A percentile compares a stretch with the other conserved stretches of the same genome.
Conservation (phyloP, 2,329 filamentous ascomycete species). For the Chrysoporthe puriensis region DNA sequence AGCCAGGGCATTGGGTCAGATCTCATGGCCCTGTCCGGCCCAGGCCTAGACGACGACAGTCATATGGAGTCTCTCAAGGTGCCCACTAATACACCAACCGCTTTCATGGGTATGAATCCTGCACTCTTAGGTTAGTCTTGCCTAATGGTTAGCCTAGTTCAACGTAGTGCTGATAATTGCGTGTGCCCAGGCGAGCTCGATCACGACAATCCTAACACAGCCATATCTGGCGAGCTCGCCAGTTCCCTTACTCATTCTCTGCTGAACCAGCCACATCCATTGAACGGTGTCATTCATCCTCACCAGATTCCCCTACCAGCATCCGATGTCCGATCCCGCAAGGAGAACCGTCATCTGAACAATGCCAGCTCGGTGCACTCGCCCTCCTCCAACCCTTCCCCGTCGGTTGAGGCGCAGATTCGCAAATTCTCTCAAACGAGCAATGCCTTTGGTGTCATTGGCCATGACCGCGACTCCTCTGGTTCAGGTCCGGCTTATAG, state of each 20-base stretch:
- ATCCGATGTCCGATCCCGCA: slow-evolving; percentile 47
- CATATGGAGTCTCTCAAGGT: slow-evolving; percentile 40
- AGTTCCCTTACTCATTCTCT: slow-evolving; percentile 52
- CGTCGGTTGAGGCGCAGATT: slow-evolving; percentile 36
- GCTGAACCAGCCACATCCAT: slow-evolving; percentile 50
- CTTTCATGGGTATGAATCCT: slow-evolving; percentile 21
- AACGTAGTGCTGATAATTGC: background rate
- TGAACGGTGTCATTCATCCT: slow-evolving; percentile 37
- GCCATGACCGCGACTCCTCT: slow-evolving; percentile 32
- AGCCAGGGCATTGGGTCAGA: slow-evolving; percentile 30
- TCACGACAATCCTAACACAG: slow-evolving; percentile 32
- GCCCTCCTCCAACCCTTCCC: slow-evolving; percentile 24
- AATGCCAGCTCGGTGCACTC: slow-evolving; percentile 29
- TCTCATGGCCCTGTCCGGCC: slow-evolving; percentile 36
- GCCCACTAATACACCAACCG: slow-evolving; percentile 49
- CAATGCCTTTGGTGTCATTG: slow-evolving; percentile 26
- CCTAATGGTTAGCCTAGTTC: background rate
- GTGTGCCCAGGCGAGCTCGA: slow-evolving; percentile 13
- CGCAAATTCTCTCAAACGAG: slow-evolving; percentile 45
- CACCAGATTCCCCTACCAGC: slow-evolving; percentile 38
- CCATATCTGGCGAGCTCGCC: slow-evolving; percentile 44
- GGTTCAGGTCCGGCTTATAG: slow-evolving; percentile 39
- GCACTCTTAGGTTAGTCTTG: slow-evolving; percentile 14
- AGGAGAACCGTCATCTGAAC: slow-evolving; percentile 44
- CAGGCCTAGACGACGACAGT: slow-evolving; percentile 40